Conservation (phyloP, 495 filamentous ascomycete genomes). For the Halenospora varia region DNA sequence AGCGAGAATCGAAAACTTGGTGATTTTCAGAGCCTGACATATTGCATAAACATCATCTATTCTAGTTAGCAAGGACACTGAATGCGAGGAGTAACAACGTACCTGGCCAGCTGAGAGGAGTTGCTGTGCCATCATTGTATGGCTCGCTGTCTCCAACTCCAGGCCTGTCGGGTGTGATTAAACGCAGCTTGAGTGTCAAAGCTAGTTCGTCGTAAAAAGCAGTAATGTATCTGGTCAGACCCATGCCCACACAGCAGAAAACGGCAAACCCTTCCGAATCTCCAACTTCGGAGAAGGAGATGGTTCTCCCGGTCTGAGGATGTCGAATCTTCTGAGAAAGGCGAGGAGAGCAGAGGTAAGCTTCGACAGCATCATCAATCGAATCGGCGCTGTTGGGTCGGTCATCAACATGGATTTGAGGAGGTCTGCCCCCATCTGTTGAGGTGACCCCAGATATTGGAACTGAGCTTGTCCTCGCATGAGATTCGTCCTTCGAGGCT, state of each 20-base stretch:
- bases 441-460: constrained; percentile 26
- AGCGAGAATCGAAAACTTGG: constrained; percentile 95
- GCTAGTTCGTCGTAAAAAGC: constrained; percentile 98
- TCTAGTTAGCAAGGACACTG: constrained; percentile 15
- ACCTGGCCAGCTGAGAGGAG: constrained; percentile 93
- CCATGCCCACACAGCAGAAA: constrained; percentile 97
- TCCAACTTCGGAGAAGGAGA: constrained; percentile 96
- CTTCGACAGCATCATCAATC: constrained; percentile 79
- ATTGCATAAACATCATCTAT: constrained; percentile 92
- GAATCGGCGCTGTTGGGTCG: constrained; percentile 78
- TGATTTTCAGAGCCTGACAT: constrained; percentile 88
- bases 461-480: constrained; percentile 26
- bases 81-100: no score
- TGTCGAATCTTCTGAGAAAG: constrained; percentile 83
- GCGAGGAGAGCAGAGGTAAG: constrained; percentile 78
- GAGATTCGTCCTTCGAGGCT: constrained; percentile 26
- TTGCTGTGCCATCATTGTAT: constrained; percentile 73
- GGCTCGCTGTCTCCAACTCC: constrained; percentile 91
- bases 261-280: constrained; percentile 89
- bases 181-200: constrained; percentile 76
- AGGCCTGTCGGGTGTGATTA: constrained; percentile 92
- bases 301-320: constrained; percentile 78
- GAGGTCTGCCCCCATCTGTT: constrained; percentile 18
- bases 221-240: constrained; percentile 89
- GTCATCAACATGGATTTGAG: constrained; percentile 40